These are phyloP conservation scores for Zoysia matrella DNA, from an alignment of 202 grass and related monocot species.

Conservation along the genomic window DNA sequence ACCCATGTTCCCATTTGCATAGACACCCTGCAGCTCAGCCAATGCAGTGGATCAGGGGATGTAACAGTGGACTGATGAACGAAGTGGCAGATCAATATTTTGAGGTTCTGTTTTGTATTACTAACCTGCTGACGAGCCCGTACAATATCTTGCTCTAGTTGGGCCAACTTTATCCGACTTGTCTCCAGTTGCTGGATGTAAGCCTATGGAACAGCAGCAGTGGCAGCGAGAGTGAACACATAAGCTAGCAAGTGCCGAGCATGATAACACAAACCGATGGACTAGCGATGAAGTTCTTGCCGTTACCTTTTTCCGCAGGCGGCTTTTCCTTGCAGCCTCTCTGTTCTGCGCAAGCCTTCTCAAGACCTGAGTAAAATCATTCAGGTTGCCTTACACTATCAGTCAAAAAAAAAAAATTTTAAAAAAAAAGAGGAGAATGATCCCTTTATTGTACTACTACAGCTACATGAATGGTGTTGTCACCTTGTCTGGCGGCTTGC, in stretches of 20 bases:
- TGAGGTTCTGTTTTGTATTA: background rate
- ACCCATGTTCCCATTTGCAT: constrained; percentile 53
- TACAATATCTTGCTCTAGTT: constrained; percentile 84
- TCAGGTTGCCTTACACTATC: background rate
- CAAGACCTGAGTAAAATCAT: constrained; percentile 53
- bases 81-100: background rate
- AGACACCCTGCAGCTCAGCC: constrained; percentile 46
- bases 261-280: background rate
- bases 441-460: background rate
- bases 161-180: constrained; percentile 79
- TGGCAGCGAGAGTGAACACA: background rate
- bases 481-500: constrained; percentile 74
- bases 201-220: constrained; percentile 53
- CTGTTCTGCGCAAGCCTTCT: constrained; percentile 97
- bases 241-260: background rate
- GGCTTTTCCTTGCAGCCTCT: constrained; percentile 92
- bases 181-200: constrained; percentile 95
- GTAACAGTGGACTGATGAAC: background rate
- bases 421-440: background rate
- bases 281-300: background rate
- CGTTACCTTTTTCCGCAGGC: constrained; percentile 80
- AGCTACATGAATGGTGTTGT: background rate
- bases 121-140: constrained; percentile 71
- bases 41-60: constrained; percentile 19
- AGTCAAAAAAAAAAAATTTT: background rate